A percentile compares a stretch with the other conserved stretches of the same genome.
phyloP scores from a whole-genome alignment of 768 basidiomycete genomes.

The Hypholoma sublateritium region DNA sequence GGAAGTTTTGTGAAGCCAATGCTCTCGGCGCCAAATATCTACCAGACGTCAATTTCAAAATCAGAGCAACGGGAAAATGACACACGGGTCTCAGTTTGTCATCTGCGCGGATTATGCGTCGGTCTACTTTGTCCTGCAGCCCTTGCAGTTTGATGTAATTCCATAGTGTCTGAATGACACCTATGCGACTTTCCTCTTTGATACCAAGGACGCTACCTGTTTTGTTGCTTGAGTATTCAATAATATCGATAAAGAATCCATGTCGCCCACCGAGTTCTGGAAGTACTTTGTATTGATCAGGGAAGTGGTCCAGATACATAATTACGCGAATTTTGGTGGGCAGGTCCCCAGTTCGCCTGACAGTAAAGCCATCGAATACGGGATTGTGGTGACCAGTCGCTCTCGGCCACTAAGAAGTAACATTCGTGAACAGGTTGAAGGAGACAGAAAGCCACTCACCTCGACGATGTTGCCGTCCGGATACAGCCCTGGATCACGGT shows the following conservation, averaged over 20 bases:
- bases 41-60: background rate
- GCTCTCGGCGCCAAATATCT: constrained; percentile 74
- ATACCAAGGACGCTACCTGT: constrained; percentile 68
- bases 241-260: background rate
- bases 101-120: constrained; percentile 68
- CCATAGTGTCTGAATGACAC: constrained; percentile 84
- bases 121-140: constrained; percentile 81
- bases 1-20: constrained; percentile 80
- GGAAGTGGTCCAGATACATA: constrained; percentile 83
- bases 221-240: constrained; percentile 3
- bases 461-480: constrained; percentile 89
- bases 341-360: constrained; percentile 78
- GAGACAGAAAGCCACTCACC: constrained; percentile 41
- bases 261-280: constrained; percentile 65
- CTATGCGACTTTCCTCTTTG: constrained; percentile 82
- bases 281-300: constrained; percentile 81
- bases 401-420: constrained; percentile 56
- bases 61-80: constrained; percentile 2
- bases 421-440: background rate
- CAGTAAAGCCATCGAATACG: constrained; percentile 81
- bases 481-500: constrained; percentile 78
- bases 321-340: constrained; percentile 79
- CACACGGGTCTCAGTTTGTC: constrained; percentile 64
- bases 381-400: constrained; percentile 55
- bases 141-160: constrained; percentile 86